phyloP scores from a whole-genome alignment of 306 rosid genomes.

The Cicer arietinum region DNA sequence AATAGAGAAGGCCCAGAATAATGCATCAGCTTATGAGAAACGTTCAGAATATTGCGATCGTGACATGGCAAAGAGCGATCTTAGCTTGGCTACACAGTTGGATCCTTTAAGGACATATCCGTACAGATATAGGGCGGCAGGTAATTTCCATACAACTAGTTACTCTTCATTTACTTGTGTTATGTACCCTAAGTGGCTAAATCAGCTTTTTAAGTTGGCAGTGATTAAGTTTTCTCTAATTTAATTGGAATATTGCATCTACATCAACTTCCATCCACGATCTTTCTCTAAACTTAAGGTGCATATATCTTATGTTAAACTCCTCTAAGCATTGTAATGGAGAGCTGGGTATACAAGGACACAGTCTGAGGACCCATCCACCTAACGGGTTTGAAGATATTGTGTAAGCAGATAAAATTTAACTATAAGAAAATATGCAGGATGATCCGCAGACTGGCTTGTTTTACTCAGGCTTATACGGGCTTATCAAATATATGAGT shows the following conservation, averaged over 20 bases:
- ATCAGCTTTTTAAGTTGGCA: background rate
- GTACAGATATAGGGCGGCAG: slow-evolving; percentile 95
- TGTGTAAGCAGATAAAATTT: background rate
- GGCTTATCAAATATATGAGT: background rate
- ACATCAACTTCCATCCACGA: background rate
- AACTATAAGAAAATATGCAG: background rate
- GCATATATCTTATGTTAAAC: background rate
- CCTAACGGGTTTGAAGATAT: background rate
- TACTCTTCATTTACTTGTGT: slow-evolving; percentile 1
- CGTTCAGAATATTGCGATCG: slow-evolving; percentile 95
- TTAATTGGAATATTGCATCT: background rate
- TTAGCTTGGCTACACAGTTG: slow-evolving; percentile 74
- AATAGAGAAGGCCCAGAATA: slow-evolving; percentile 80
- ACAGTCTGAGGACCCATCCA: background rate
- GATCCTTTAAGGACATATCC: slow-evolving; percentile 94
- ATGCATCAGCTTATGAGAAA: slow-evolving; percentile 92
- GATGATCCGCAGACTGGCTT: background rate
- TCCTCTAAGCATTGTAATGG: slow-evolving; percentile 6
- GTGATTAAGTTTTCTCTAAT: slow-evolving; percentile 20
- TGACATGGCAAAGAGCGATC: slow-evolving; percentile 89
- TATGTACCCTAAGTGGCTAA: background rate
- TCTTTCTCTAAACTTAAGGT: slow-evolving; percentile 6
- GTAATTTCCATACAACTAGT: slow-evolving; percentile 47
- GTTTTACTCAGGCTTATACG: background rate
- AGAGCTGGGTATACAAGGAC: background rate